These are phyloP conservation scores for Asterochloris sp. DNA, from an alignment of 139 green algal species.

Conservation along the genomic window DNA sequence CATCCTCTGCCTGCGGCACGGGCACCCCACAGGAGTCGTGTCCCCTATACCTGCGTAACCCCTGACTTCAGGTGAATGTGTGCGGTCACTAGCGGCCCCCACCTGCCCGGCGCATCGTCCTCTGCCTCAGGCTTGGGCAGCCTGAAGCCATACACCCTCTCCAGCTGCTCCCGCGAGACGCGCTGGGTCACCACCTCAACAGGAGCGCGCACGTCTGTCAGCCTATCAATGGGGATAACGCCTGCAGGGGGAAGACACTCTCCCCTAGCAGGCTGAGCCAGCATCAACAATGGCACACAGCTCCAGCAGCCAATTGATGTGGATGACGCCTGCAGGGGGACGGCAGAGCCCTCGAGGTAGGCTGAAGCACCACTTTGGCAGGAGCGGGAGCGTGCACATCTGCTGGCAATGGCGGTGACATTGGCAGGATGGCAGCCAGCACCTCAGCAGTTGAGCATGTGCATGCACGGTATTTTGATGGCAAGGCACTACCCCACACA, in stretches of 20 bases:
- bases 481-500: too few species aligned
- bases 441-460: too few species aligned
- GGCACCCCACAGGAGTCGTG: background rate
- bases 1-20: background rate
- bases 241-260: constrained; percentile 39
- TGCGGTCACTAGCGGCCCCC: background rate
- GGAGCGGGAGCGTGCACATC: too few species aligned
- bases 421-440: too few species aligned
- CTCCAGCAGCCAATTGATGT: background rate
- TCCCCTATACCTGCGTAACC: too few species aligned
- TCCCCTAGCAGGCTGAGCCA: background rate
- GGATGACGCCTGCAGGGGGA: too few species aligned
- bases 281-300: background rate
- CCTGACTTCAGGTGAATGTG: too few species aligned
- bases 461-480: too few species aligned
- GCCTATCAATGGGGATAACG: constrained; percentile 94
- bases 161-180: constrained; percentile 52
- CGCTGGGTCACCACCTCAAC: constrained; percentile 65
- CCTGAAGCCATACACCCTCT: constrained; percentile 72
- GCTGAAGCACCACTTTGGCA: too few species aligned
- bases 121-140: constrained; percentile 39
- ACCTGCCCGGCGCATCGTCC: constrained; percentile 41
- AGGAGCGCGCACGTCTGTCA: constrained; percentile 85
- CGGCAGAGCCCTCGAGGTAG: too few species aligned
- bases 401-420: too few species aligned